Evolutionary conservation across 495 filamentous ascomycete genomes (phyloP).

Genomic region (Cetradonia linearis): DNA sequence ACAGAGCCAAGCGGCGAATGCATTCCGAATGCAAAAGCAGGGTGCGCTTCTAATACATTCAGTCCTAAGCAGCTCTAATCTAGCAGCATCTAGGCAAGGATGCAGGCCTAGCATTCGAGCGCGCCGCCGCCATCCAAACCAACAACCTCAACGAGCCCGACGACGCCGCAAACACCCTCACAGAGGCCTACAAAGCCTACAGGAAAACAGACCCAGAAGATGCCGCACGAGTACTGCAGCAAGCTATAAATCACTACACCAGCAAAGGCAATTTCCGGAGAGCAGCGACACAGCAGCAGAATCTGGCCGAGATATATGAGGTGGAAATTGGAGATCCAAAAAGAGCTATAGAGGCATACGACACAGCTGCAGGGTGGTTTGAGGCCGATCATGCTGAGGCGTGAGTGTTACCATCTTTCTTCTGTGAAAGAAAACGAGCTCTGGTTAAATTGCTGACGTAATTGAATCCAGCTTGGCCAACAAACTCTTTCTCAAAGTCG

Average conservation of each 20-base stretch:
- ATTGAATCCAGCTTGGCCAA: slow-evolving; percentile 57
- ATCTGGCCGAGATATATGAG: slow-evolving; percentile 74
- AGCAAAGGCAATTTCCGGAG: slow-evolving; percentile 76
- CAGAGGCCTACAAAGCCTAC: slow-evolving; percentile 78
- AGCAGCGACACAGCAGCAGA: slow-evolving; percentile 79
- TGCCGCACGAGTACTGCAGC: slow-evolving; percentile 61
- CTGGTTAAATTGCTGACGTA: neutral
- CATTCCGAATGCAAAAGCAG: slow-evolving; percentile 62
- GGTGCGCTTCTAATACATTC: slow-evolving; percentile 35
- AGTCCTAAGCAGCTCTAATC: neutral
- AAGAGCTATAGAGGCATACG: slow-evolving; percentile 40
- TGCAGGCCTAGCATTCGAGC: slow-evolving; percentile 70
- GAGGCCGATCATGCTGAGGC: slow-evolving; percentile 78
- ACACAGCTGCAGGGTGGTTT: slow-evolving; percentile 67
- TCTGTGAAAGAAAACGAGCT: neutral
- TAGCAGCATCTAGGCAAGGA: slow-evolving; percentile 51
- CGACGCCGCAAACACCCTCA: slow-evolving; percentile 71
- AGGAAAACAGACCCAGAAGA: slow-evolving; percentile 69
- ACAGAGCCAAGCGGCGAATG: slow-evolving; percentile 46
- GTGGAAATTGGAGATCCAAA: slow-evolving; percentile 57
- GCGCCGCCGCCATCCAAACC: slow-evolving; percentile 63
- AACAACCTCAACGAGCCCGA: slow-evolving; percentile 76
- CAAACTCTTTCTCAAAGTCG: slow-evolving; percentile 80
- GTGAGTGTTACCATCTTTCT: slow-evolving; percentile 37
- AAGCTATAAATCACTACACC: slow-evolving; percentile 70